Evolutionary conservation across 1,284 basidiomycete genomes (phyloP), one percentile per base, ranked within the genome.

Genomic region (Microbotryum silenes-acaulis): DNA sequence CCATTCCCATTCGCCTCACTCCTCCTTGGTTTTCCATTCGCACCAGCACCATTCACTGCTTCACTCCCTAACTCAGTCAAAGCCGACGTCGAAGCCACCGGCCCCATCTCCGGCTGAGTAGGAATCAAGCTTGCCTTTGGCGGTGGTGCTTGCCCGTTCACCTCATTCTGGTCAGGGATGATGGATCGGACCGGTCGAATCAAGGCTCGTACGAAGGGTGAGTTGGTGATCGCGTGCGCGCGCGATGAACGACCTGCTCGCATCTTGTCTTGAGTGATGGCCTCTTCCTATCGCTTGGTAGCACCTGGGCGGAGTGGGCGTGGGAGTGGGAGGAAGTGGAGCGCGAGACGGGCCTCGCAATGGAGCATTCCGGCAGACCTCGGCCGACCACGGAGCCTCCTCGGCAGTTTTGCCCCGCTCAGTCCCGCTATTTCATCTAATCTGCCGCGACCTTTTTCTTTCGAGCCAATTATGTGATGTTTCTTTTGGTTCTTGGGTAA

Each of bases 201-300:
- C 46, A 69, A 54, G 29, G 51, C 53, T 12, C 67, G 60, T 5
- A 69, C 67, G 59, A 65, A 27, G 10, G 67, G 67, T 1, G 59
- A 61, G 55, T 69, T 64, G 10, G 49, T 27, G 52, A 69, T 64
- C 6, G 62, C 61, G 50, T 67, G 54, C n/a, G 48, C 55, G 51
- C 23, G 51, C 25, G 27, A 29, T 6, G 51, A 25, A 25, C 12
- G 25, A 25, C 31, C 51, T 25, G 25, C 25, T 31, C 51, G 31
- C 31, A 25, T 53, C 48, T 14, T 23, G 14, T 50, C 9, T 21
- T 50, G 48, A 23, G 20, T 14, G 2, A 20, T 23, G 48, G 20
- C 21, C 27, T 3, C 20, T 42, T 42, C 37, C 37, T 18, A 6
- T 42, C 37, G 37, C 16, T 42, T 42, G 37, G 37, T 42, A 12